Conservation (phyloP, 2,329 filamentous ascomycete genomes). For the Chaetomium sp. region DNA sequence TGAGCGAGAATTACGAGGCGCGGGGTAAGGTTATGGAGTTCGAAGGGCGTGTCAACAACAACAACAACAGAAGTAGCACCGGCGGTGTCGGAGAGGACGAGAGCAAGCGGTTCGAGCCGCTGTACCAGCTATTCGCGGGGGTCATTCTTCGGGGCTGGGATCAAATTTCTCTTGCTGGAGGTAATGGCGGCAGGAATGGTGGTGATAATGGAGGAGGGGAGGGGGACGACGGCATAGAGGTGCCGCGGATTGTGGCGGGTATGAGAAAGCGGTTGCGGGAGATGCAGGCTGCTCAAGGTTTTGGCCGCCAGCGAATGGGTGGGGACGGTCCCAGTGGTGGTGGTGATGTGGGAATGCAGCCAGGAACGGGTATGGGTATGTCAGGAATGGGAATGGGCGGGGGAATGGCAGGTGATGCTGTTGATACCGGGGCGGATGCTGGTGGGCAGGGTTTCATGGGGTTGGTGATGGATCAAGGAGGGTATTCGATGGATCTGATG, state of each 20-base stretch:
- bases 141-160: constrained; percentile 6
- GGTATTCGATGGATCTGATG: too few species aligned
- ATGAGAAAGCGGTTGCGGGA: background rate
- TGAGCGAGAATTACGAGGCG: constrained; percentile 29
- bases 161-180: background rate
- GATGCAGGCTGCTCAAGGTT: background rate
- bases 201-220: background rate
- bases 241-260: constrained; percentile 6
- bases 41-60: too few species aligned
- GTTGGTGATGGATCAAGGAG: too few species aligned
- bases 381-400: too few species aligned
- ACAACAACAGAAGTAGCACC: too few species aligned
- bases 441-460: too few species aligned
- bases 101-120: background rate
- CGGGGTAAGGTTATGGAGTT: background rate
- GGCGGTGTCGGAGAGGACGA: background rate
- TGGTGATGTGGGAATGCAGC: background rate
- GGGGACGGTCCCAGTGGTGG: background rate
- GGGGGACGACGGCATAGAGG: background rate
- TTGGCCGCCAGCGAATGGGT: background rate
- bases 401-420: too few species aligned
- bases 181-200: background rate
- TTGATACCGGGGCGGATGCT: too few species aligned
- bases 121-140: constrained; percentile 2
- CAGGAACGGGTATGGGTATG: too few species aligned